phyloP scores from a whole-genome alignment of 495 filamentous ascomycete genomes.

The Patellaria atrata region DNA sequence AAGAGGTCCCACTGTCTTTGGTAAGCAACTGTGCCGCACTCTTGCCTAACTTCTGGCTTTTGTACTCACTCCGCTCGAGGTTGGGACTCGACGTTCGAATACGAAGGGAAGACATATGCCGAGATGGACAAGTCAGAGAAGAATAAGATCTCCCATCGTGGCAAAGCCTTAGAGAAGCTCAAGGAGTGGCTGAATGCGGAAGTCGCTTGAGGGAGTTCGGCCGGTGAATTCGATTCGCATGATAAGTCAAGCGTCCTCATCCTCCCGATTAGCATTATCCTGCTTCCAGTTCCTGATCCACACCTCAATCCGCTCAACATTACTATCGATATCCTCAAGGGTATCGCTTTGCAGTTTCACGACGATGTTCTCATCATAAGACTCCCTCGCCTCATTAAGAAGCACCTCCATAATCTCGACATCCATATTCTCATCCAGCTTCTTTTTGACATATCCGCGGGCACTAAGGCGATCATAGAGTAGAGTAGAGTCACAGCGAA shows the following conservation, averaged over 20 bases:
- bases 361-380: slow-evolving; percentile 76
- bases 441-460: slow-evolving; percentile 66
- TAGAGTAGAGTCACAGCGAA: slow-evolving; percentile 61
- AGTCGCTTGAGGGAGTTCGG: background rate
- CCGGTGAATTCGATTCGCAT: too few relatives aligned
- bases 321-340: slow-evolving; percentile 70
- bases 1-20: slow-evolving; percentile 63
- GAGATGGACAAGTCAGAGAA: slow-evolving; percentile 91
- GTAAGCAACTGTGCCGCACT: slow-evolving; percentile 34
- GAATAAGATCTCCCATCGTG: slow-evolving; percentile 86
- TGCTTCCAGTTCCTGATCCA: slow-evolving; percentile 77
- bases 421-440: slow-evolving; percentile 92
- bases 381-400: slow-evolving; percentile 74
- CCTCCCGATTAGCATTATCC: slow-evolving; percentile 31
- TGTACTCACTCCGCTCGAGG: too few relatives aligned
- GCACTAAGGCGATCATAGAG: slow-evolving; percentile 74
- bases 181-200: slow-evolving; percentile 54
- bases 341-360: slow-evolving; percentile 78
- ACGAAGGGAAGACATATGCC: slow-evolving; percentile 85
- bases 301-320: slow-evolving; percentile 65
- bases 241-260: slow-evolving; percentile 2
- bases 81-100: slow-evolving; percentile 96
- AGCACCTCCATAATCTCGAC: slow-evolving; percentile 95
- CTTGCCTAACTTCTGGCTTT: slow-evolving; percentile 4
- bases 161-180: slow-evolving; percentile 69